Percentiles rank a stretch among this genome's conserved stretches.
Conservation (phyloP, 2,329 filamentous ascomycete genomes). For the Trichophyton rubrum region DNA sequence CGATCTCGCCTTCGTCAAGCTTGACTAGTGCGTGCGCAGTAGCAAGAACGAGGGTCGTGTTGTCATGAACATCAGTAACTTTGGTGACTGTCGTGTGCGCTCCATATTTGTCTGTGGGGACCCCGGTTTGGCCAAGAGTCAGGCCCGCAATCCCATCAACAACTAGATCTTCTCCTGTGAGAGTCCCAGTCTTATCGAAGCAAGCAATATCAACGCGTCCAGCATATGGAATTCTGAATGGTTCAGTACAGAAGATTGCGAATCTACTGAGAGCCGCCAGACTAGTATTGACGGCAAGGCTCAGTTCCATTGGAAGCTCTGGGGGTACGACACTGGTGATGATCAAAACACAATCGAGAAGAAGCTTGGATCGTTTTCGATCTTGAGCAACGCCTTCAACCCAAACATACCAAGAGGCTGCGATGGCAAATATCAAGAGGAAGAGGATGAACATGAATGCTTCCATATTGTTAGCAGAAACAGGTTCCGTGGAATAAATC, state of each 20-base stretch:
- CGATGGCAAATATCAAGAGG: slow-evolving; percentile 87
- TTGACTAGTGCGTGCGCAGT: slow-evolving; percentile 93
- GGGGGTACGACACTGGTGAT: slow-evolving; percentile 97
- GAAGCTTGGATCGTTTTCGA: slow-evolving; percentile 90
- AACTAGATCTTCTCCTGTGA: slow-evolving; percentile 92
- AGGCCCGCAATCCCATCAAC: slow-evolving; percentile 94
- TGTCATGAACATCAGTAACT: slow-evolving; percentile 56
- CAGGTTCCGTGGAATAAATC: slow-evolving; percentile 98
- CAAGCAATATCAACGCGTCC: slow-evolving; percentile 92
- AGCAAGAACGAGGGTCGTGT: slow-evolving; percentile 85
- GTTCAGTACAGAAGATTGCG: slow-evolving; percentile 97
- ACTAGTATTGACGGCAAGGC: slow-evolving; percentile 93
- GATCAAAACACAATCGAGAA: slow-evolving; percentile 94
- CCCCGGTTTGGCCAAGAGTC: slow-evolving; percentile 55
- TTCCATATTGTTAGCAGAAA: slow-evolving; percentile 96
- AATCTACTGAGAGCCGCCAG: slow-evolving; percentile 86
- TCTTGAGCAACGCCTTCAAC: slow-evolving; percentile 88
- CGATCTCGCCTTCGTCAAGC: slow-evolving; percentile 90
- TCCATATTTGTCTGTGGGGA: slow-evolving; percentile 60
- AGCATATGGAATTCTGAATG: slow-evolving; percentile 93
- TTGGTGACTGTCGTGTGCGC: slow-evolving; percentile 68
- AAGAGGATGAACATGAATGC: slow-evolving; percentile 97
- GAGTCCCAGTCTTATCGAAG: slow-evolving; percentile 95
- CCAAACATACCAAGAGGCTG: slow-evolving; percentile 98
- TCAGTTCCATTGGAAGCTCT: slow-evolving; percentile 95